A percentile compares a stretch with the other conserved stretches of the same genome.
phyloP scores from a whole-genome alignment of 2,329 filamentous ascomycete species.

The Clonostachys sp. region DNA sequence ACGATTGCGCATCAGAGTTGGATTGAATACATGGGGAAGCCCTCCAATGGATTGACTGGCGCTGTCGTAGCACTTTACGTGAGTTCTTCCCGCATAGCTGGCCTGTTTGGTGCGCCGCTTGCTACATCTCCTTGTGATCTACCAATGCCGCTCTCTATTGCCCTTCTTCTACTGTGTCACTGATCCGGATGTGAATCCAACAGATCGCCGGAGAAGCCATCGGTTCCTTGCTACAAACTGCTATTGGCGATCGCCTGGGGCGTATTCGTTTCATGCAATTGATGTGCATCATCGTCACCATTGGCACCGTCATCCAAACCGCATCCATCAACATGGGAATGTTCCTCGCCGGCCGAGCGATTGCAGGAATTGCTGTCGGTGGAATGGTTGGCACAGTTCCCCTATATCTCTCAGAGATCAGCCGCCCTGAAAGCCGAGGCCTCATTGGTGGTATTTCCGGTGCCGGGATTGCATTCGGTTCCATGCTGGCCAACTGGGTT shows the following conservation, averaged over 20 bases:
- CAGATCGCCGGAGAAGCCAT: slow-evolving; percentile 56
- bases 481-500: slow-evolving; percentile 30
- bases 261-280: slow-evolving; percentile 49
- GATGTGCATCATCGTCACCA: slow-evolving; percentile 26
- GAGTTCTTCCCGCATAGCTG: too few relatives aligned
- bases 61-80: slow-evolving; percentile 22
- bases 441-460: slow-evolving; percentile 20
- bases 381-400: slow-evolving; percentile 5
- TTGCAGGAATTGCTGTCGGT: slow-evolving; percentile 16
- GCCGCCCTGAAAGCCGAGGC: slow-evolving; percentile 14
- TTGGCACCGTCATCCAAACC: slow-evolving; percentile 18
- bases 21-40: slow-evolving; percentile 53
- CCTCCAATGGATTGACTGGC: slow-evolving; percentile 49
- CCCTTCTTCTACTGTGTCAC: not conserved
- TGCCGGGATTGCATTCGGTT: slow-evolving; percentile 26
- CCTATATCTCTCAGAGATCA: slow-evolving; percentile 17
- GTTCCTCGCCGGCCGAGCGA: slow-evolving; percentile 16
- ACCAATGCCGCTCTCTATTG: not conserved
- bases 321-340: slow-evolving; percentile 13
- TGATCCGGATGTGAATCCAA: slow-evolving; percentile 37
- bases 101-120: too few relatives aligned
- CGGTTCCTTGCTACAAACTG: slow-evolving; percentile 47
- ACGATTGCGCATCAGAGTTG: slow-evolving; percentile 41
- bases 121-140: not conserved
- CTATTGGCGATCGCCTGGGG: slow-evolving; percentile 46